phyloP scores from a whole-genome alignment of 352 stramenopile species.

The Pythium brassicae region DNA sequence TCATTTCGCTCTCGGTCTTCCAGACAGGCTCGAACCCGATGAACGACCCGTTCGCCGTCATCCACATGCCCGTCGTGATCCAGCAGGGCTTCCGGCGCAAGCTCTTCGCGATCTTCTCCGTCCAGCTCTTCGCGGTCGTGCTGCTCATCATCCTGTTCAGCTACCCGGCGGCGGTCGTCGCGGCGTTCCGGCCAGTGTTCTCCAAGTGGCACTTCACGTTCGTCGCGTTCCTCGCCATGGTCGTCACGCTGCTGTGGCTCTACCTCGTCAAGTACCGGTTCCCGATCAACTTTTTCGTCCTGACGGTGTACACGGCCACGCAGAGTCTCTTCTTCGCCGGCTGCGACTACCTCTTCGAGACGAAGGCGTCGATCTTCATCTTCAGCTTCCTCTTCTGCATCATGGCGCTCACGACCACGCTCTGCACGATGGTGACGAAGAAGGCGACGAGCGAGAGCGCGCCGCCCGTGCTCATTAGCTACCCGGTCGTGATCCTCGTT shows the following conservation, averaged over 20 bases:
- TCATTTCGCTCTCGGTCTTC: constrained; percentile 77
- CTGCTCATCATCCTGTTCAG: constrained; percentile 35
- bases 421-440: constrained; percentile 49
- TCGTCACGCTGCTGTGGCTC: constrained; percentile 55
- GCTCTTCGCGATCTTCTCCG: constrained; percentile 65
- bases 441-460: constrained; percentile 26
- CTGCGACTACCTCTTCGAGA: constrained; percentile 53
- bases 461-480: constrained; percentile 46
- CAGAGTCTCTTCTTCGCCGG: constrained; percentile 59
- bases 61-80: constrained; percentile 63
- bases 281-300: constrained; percentile 65
- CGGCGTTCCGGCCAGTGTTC: constrained; percentile 31
- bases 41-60: constrained; percentile 68
- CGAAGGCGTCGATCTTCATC: constrained; percentile 60
- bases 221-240: constrained; percentile 42
- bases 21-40: constrained; percentile 67
- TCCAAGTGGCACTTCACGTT: constrained; percentile 49
- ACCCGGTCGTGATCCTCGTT: constrained; percentile 44
- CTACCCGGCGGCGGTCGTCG: constrained; percentile 22
- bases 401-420: constrained; percentile 50
- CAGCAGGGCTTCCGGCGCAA: constrained; percentile 70
- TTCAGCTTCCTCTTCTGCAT: constrained; percentile 57
- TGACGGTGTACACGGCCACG: constrained; percentile 48
- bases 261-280: constrained; percentile 75
- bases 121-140: constrained; percentile 56